These are phyloP conservation scores for Leccinum huronense DNA, from an alignment of 1,284 basidiomycete genomes.

Conservation along the genomic window DNA sequence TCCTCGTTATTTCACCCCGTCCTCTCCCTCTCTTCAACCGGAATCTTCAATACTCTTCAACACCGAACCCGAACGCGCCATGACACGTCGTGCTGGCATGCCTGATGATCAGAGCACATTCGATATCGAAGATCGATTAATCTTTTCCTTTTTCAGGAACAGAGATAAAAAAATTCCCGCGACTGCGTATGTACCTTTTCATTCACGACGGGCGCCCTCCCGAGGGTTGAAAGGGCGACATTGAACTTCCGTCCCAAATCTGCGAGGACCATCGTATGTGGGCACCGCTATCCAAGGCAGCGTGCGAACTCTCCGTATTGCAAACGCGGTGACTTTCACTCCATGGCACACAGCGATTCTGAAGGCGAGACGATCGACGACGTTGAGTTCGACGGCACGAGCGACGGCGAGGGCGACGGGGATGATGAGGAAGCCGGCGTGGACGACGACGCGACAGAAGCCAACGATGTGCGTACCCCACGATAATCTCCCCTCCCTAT, in stretches of 20 bases:
- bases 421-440: slow-evolving; percentile 47
- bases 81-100: no score
- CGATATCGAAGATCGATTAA: no score
- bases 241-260: slow-evolving; percentile 95
- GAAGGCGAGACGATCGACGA: slow-evolving; percentile 63
- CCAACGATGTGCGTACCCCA: slow-evolving; percentile 53
- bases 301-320: slow-evolving; percentile 26
- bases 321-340: slow-evolving; percentile 2
- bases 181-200: slow-evolving; percentile 63
- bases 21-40: no score
- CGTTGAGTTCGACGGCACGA: slow-evolving; percentile 49
- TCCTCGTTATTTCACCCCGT: no score
- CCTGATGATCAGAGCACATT: no score
- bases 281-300: slow-evolving; percentile 27
- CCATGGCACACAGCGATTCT: slow-evolving; percentile 60
- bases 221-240: slow-evolving; percentile 89
- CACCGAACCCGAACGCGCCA: no score
- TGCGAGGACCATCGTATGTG: slow-evolving; percentile 81
- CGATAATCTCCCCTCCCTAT: background rate
- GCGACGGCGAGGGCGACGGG: slow-evolving; percentile 47
- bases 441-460: slow-evolving; percentile 58
- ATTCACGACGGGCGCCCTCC: slow-evolving; percentile 81
- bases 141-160: no score
- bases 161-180: no score
- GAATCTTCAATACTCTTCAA: no score